A percentile compares a stretch with the other conserved stretches of the same genome.
These are phyloP conservation scores for Penicillium canescens DNA, from an alignment of 495 filamentous ascomycete genomes.

Conservation along the genomic window DNA sequence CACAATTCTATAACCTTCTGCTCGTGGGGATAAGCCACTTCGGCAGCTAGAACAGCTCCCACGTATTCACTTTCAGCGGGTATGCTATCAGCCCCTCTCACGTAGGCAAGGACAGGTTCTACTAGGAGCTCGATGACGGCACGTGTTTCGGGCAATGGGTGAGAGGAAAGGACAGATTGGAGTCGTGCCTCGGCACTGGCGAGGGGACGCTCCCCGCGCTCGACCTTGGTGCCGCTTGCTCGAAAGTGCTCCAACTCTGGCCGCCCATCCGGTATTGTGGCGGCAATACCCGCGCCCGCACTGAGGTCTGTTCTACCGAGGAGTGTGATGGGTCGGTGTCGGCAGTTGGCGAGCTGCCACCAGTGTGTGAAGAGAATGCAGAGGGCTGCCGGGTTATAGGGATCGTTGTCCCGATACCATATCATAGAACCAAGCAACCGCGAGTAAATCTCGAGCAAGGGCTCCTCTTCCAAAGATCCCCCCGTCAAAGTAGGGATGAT, in stretches of 20 bases:
- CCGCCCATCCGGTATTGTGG: too few species aligned
- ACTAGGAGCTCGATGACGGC: constrained; percentile 11
- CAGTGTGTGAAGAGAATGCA: too few species aligned
- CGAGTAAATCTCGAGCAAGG: too few species aligned
- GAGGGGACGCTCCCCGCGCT: constrained; percentile 7
- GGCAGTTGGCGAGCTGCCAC: too few species aligned
- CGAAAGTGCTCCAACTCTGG: constrained; percentile 15
- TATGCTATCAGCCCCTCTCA: constrained; percentile 9
- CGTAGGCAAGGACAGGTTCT: constrained; percentile 8
- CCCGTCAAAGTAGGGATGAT: too few species aligned
- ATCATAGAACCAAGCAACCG: too few species aligned
- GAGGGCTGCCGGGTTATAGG: too few species aligned
- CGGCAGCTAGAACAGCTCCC: constrained; percentile 9
- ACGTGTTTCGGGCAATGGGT: constrained; percentile 5
- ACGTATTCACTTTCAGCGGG: constrained; percentile 11
- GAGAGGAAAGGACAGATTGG: background rate
- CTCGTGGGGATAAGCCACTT: constrained; percentile 10
- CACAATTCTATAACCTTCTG: constrained; percentile 13
- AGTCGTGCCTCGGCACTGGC: constrained; percentile 10
- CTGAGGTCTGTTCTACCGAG: too few species aligned
- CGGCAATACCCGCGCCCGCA: too few species aligned
- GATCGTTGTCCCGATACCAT: too few species aligned
- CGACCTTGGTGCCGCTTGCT: constrained; percentile 7
- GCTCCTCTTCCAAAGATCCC: too few species aligned
- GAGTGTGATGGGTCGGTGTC: too few species aligned